These are phyloP conservation scores for Sporothrix curviconia DNA, from an alignment of 2,329 filamentous ascomycete species.

Conservation along the genomic window DNA sequence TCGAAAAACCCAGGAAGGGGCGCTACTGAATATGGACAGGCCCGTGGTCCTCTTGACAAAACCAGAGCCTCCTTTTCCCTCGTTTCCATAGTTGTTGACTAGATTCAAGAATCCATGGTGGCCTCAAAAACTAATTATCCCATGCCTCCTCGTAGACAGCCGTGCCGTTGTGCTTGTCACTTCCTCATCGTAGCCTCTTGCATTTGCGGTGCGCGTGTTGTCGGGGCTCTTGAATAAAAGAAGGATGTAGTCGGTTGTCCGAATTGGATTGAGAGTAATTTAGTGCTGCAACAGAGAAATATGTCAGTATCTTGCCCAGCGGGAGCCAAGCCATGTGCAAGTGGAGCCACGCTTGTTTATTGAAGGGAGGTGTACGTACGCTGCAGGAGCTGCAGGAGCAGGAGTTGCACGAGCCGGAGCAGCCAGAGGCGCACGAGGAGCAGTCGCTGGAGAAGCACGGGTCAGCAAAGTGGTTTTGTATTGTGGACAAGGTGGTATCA, in stretches of 20 bases:
- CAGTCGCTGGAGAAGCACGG: slow-evolving; percentile 18
- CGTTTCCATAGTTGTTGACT: no score
- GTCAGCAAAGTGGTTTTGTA: no score
- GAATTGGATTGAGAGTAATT: not conserved
- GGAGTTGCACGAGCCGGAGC: slow-evolving; percentile 19
- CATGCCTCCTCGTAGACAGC: not conserved
- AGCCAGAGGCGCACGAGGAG: slow-evolving; percentile 18
- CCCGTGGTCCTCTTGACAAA: no score
- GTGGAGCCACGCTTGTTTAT: not conserved
- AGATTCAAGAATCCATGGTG: not conserved
- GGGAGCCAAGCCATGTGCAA: no score
- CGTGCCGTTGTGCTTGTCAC: not conserved
- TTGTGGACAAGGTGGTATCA: no score
- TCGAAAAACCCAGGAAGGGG: no score
- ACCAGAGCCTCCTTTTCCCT: no score
- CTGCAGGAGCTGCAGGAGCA: slow-evolving; percentile 21
- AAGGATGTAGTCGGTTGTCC: not conserved
- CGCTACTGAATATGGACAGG: no score
- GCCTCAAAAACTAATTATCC: not conserved
- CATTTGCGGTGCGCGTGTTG: not conserved
- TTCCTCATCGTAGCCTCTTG: not conserved
- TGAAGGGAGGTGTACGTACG: slow-evolving; percentile 11
- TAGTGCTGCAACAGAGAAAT: slow-evolving; percentile 27
- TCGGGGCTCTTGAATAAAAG: not conserved
- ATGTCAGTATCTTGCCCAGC: no score